phyloP scores from a whole-genome alignment of 306 rosid genomes.

The Coriaria nepalensis region DNA sequence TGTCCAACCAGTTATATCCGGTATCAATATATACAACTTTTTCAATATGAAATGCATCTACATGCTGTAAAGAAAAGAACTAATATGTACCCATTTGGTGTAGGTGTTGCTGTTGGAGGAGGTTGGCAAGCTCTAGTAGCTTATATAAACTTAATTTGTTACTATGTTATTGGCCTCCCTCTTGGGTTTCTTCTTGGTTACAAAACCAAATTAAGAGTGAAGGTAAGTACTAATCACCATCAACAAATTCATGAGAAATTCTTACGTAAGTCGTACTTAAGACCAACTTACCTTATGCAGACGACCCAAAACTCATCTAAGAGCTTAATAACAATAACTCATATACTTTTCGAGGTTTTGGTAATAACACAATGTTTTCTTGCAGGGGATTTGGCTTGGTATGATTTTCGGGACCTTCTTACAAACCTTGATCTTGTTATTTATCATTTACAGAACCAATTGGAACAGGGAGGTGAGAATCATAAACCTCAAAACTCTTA shows the following conservation, averaged over 20 bases:
- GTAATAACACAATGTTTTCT: too few relatives aligned
- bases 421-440: constrained; percentile 59
- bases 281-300: neutral
- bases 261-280: constrained; percentile 17
- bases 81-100: constrained; percentile 2
- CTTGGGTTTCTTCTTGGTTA: constrained; percentile 81
- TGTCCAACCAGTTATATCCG: constrained; percentile 87
- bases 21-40: constrained; percentile 10
- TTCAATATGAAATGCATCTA: neutral
- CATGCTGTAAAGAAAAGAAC: neutral
- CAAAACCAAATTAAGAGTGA: constrained; percentile 41
- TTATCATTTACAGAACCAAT: constrained; percentile 52
- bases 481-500: too few relatives aligned
- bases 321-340: neutral
- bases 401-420: constrained; percentile 80
- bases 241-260: neutral
- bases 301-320: neutral
- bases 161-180: constrained; percentile 73
- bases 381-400: constrained; percentile 91
- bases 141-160: constrained; percentile 72
- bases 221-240: too few relatives aligned
- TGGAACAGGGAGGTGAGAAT: constrained; percentile 87
- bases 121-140: constrained; percentile 97
- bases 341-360: neutral
- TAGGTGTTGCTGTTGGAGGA: constrained; percentile 98